Percentiles rank a stretch among this genome's conserved stretches.
Evolutionary conservation across 2,329 filamentous ascomycete species (phyloP).

Genomic region (Monilinia vaccinii-corymbosi): DNA sequence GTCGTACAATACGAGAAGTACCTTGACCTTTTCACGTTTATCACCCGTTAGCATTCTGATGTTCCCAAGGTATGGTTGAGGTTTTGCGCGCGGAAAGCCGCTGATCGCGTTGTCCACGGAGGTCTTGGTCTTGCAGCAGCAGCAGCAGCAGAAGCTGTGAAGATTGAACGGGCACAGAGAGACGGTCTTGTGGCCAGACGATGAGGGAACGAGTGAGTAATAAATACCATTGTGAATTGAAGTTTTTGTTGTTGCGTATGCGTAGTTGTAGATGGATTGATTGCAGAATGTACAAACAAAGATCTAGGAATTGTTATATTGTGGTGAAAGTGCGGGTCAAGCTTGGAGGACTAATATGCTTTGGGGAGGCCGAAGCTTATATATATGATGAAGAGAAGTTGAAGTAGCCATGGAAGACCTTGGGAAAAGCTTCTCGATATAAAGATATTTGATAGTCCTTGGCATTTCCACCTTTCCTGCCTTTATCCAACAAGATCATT

Average conservation of each 20-base stretch:
- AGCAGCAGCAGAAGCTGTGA: conserved; percentile 16
- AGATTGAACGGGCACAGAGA: conserved; percentile 12
- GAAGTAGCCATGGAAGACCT: not conserved
- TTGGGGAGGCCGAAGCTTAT: not conserved
- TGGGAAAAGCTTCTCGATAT: not conserved
- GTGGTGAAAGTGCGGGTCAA: not conserved
- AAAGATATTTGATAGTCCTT: not conserved
- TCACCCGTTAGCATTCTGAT: conserved; percentile 28
- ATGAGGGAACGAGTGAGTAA: conserved; percentile 27
- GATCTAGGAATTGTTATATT: too few species aligned
- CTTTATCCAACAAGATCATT: not conserved
- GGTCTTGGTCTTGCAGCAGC: conserved; percentile 18
- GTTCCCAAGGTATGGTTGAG: conserved; percentile 18
- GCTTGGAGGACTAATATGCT: not conserved
- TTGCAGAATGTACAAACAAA: not conserved
- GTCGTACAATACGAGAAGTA: conserved; percentile 90
- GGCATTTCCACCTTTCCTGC: not conserved
- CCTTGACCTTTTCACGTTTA: conserved; percentile 64
- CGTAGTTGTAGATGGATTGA: not conserved
- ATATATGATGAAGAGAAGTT: not conserved
- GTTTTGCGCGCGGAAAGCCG: not conserved
- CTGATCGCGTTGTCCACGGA: not conserved
- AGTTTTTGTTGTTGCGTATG: not conserved
- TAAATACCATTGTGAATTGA: conserved; percentile 42
- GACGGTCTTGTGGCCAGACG: conserved; percentile 20